These are phyloP conservation scores for Ramularia endophylla DNA, from an alignment of 2,329 filamentous ascomycete species.

Conservation along the genomic window DNA sequence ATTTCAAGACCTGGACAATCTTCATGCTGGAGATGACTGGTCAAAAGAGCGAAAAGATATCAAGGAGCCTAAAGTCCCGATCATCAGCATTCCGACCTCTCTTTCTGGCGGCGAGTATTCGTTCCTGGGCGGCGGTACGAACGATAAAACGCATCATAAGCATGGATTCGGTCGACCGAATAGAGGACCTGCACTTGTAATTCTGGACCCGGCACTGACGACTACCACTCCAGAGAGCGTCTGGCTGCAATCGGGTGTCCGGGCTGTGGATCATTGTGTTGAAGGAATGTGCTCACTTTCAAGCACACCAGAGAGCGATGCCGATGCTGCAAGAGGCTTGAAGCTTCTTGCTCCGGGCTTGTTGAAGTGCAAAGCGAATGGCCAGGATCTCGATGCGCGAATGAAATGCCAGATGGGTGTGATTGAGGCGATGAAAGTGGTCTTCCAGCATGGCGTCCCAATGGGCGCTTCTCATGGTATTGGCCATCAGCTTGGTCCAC, in stretches of 20 bases:
- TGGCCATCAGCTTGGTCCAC: constrained; percentile 42
- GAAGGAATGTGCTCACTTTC: constrained; percentile 47
- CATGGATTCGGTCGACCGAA: constrained; percentile 21
- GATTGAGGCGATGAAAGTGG: constrained; percentile 48
- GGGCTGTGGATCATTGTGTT: constrained; percentile 54
- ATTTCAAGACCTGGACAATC: constrained; percentile 4
- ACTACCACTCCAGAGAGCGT: constrained; percentile 47
- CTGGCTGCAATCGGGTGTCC: constrained; percentile 55
- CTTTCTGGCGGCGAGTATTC: constrained; percentile 30
- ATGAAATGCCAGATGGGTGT: constrained; percentile 47
- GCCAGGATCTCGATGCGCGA: constrained; percentile 37
- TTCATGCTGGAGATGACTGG: constrained; percentile 12
- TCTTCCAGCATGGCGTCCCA: constrained; percentile 36
- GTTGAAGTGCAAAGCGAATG: constrained; percentile 34
- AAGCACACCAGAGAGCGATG: constrained; percentile 32
- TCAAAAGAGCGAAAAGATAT: constrained; percentile 4
- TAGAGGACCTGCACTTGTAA: constrained; percentile 45
- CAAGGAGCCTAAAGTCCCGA: constrained; percentile 8
- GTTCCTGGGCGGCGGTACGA: constrained; percentile 36
- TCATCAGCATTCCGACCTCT: constrained; percentile 17
- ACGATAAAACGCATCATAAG: constrained; percentile 12
- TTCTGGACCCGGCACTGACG: constrained; percentile 51
- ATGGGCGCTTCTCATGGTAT: constrained; percentile 38
- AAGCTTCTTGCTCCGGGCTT: constrained; percentile 40
- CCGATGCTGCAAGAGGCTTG: constrained; percentile 35